Evolutionary conservation across 805 yeast species (phyloP), one percentile per base, ranked within the genome.

Genomic region (Barnettozyma pratensis): DNA sequence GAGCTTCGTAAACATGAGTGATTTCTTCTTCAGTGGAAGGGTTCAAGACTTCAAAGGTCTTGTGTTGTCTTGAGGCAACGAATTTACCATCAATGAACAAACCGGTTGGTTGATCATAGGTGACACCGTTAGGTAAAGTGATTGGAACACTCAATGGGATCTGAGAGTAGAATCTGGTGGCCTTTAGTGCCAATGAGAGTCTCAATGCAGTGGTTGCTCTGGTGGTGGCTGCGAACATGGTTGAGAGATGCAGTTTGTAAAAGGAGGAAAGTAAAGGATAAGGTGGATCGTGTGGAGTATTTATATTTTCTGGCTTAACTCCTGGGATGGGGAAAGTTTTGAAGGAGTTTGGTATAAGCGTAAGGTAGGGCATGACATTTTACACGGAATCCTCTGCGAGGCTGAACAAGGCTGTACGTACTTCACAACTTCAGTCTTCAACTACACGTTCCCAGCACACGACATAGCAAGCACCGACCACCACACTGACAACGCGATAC

Each of bases 41-140:
- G 63, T 82, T 74, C 48, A 81, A 64, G 19, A 81, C 82, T 50
- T 63, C 83, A 55, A 85, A 76, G 14, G 84, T 81, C 65, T 80
- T 75, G 57, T 77, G 78, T 52, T 74, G 76, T 51, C 74, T 70
- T 14, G 90, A 77, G 42, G 74, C 66, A 35, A 83, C 87, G 64
- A 84, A 85, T 66, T 86, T 82, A 67, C 85, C 85, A 72, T 85
- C 82, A 67, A 87, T 87, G 74, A 85, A 87, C 59, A 85, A 71
- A 55, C 95, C 95, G 14, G 87, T 79, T 55, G 96, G 91, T 75
- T 87, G 94, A 46, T 80, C 81, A 65, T 84, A 86, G 36, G 73
- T 68, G 44, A 72, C 69, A 39, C 96, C 96, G 60, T 85, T 85
- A 54, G 96, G 96, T 57, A 86, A 71, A 42, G 76, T 77, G 54